Conservation (phyloP, 2,329 filamentous ascomycete genomes). For the Colletotrichum camelliae region DNA sequence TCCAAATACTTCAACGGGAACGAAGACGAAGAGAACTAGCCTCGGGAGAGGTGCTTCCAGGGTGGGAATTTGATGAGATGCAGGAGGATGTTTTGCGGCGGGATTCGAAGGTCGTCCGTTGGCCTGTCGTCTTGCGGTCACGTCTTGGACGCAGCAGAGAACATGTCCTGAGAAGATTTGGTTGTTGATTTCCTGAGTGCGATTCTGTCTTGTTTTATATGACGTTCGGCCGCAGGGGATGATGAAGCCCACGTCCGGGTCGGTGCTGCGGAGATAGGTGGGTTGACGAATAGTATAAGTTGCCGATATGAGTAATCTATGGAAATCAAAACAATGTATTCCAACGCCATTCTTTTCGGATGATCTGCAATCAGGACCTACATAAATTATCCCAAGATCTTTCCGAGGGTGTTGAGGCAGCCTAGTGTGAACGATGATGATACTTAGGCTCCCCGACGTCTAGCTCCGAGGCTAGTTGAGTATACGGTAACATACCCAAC, state of each 20-base stretch:
- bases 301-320: fast-evolving
- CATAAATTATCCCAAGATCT: fast-evolving
- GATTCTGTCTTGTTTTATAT: background rate
- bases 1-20: no score
- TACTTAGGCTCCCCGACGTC: fast-evolving
- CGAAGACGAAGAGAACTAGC: no score
- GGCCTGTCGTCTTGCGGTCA: no score
- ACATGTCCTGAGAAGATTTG: no score
- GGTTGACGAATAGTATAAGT: background rate
- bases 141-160: no score
- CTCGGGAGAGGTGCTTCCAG: no score
- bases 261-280: fast-evolving
- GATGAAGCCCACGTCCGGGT: background rate
- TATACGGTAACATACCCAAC: background rate
- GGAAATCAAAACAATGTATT: background rate
- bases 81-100: no score
- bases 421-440: background rate
- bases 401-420: background rate
- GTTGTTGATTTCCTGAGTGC: background rate
- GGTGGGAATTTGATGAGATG: no score
- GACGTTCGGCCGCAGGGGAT: background rate
- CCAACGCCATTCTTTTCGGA: background rate
- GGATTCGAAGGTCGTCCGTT: no score
- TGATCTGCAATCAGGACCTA: background rate
- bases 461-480: background rate